These are phyloP conservation scores for Linnemannia exigua DNA, from an alignment of 192 early-diverging fungal genomes.

Conservation along the genomic window DNA sequence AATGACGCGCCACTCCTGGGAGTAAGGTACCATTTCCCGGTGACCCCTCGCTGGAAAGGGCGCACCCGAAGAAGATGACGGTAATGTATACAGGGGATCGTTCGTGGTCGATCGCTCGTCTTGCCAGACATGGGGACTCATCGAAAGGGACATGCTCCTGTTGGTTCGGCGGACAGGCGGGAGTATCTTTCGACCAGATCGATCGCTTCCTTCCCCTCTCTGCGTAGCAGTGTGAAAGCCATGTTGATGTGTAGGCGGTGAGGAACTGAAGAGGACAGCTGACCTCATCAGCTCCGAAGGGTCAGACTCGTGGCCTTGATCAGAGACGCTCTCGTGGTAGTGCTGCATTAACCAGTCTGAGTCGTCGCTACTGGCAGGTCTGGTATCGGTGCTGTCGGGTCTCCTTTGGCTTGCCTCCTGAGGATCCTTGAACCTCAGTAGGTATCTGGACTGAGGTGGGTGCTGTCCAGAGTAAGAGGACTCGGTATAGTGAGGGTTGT, in stretches of 20 bases:
- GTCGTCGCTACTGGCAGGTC: neutral
- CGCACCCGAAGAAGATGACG: neutral
- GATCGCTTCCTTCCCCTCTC: conserved; percentile 8
- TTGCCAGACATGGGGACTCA: conserved; percentile 25
- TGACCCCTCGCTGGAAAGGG: conserved; percentile 17
- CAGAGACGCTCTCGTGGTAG: conserved; percentile 13
- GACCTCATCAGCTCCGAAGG: conserved; percentile 44
- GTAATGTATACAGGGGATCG: neutral
- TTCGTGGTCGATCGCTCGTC: neutral
- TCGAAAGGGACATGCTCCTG: conserved; percentile 51
- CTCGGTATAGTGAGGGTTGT: neutral
- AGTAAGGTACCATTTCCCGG: conserved; percentile 67
- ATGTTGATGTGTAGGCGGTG: conserved; percentile 13
- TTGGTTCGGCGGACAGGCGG: conserved; percentile 26
- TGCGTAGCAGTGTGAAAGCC: neutral
- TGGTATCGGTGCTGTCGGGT: neutral
- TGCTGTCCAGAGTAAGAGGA: neutral
- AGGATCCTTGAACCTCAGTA: neutral
- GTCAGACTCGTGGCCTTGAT: conserved; percentile 45
- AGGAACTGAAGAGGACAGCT: conserved; percentile 21
- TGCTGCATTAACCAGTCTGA: neutral
- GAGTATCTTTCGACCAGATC: conserved; percentile 7
- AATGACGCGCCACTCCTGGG: conserved; percentile 69
- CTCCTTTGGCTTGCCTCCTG: neutral
- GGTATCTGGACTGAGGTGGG: neutral